Evolutionary conservation across 2,329 filamentous ascomycete genomes (phyloP).

Genomic region (Alternaria alternata): DNA sequence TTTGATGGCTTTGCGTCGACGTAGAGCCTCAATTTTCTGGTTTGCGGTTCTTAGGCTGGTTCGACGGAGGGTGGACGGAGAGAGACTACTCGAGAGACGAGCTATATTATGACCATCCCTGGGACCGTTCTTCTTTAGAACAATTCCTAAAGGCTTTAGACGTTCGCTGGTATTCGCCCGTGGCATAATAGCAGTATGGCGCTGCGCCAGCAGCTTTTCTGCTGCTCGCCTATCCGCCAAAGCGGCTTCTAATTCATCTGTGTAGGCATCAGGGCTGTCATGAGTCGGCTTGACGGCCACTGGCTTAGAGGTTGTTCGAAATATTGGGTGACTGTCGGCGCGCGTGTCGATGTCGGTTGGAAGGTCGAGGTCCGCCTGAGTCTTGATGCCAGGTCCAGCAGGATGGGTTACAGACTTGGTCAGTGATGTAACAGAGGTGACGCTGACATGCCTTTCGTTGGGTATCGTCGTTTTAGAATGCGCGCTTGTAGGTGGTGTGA

Average conservation of each 20-base stretch:
- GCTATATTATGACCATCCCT: background rate
- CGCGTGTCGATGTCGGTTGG: background rate
- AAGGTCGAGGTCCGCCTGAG: background rate
- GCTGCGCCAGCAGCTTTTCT: conserved; percentile 12
- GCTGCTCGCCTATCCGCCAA: conserved; percentile 6
- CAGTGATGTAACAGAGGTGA: background rate
- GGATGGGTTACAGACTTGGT: background rate
- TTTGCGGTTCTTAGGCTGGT: conserved; percentile 3
- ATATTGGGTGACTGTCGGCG: background rate
- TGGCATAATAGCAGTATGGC: conserved; percentile 12
- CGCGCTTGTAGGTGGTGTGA: background rate
- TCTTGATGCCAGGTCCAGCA: background rate
- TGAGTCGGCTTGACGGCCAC: background rate
- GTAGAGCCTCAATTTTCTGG: conserved; percentile 5
- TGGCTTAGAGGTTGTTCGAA: background rate
- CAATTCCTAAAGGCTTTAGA: background rate
- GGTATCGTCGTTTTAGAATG: background rate
- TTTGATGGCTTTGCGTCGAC: conserved; percentile 7
- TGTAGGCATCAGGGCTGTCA: background rate
- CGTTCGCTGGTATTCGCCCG: background rate
- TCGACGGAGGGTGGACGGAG: background rate
- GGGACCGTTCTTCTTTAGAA: background rate
- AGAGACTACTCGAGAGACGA: background rate
- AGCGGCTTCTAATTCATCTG: background rate
- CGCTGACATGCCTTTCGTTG: background rate